phyloP scores from a whole-genome alignment of 805 yeast genomes.

The Wickerhamiella galacta region DNA sequence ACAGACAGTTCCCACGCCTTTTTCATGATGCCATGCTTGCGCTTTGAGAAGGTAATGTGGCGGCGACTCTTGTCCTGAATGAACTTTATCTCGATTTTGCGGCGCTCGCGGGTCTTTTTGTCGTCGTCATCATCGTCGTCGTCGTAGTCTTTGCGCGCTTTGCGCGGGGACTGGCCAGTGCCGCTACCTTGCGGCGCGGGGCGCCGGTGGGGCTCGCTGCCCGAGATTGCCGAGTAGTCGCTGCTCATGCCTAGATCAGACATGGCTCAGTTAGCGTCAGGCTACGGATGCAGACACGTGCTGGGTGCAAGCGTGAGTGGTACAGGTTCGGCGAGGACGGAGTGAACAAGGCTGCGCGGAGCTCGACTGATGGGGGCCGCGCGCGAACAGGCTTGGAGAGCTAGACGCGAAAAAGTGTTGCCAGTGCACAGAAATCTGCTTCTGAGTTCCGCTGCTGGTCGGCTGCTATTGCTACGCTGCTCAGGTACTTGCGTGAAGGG shows the following conservation, averaged over 20 bases:
- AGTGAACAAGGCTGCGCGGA: too few relatives aligned
- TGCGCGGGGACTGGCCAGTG: background rate
- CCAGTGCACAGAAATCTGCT: too few relatives aligned
- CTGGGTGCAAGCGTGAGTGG: too few relatives aligned
- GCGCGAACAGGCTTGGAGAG: too few relatives aligned
- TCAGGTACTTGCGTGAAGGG: too few relatives aligned
- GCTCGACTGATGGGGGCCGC: too few relatives aligned
- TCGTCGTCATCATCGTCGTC: slow-evolving; percentile 32
- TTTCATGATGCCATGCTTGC: slow-evolving; percentile 98
- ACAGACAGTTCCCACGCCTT: slow-evolving; percentile 97
- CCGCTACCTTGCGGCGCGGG: background rate
- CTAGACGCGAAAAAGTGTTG: too few relatives aligned
- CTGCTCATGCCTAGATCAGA: background rate
- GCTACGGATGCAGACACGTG: too few relatives aligned
- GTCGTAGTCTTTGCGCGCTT: slow-evolving; percentile 23
- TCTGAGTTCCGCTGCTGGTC: too few relatives aligned
- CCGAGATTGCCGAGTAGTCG: slow-evolving; percentile 1
- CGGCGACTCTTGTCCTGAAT: slow-evolving; percentile 96
- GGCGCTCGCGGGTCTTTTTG: slow-evolving; percentile 35
- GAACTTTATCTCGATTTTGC: slow-evolving; percentile 93
- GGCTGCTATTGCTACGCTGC: too few relatives aligned
- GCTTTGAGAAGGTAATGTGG: slow-evolving; percentile 92
- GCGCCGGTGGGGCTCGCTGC: background rate
- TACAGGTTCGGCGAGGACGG: too few relatives aligned
- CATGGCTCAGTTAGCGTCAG: slow-evolving; percentile 5